These are phyloP conservation scores for Podila verticillata DNA, from an alignment of 192 early-diverging fungal species.

Conservation along the genomic window DNA sequence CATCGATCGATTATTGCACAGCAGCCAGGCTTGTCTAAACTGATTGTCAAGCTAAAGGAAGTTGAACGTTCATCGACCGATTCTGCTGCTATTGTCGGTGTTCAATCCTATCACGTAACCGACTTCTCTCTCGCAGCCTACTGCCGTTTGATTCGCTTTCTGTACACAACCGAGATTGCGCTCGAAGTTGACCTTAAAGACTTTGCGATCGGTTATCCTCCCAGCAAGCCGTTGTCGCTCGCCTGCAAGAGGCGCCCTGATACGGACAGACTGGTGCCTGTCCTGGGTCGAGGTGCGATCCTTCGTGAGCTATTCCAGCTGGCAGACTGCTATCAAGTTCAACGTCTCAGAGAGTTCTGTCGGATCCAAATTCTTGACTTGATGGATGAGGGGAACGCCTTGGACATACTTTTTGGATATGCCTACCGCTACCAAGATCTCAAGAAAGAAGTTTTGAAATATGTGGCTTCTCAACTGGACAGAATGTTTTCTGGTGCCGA, in stretches of 20 bases:
- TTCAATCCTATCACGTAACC: not conserved
- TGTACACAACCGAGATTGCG: not conserved
- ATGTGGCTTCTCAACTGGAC: no score
- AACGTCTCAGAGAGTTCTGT: no score
- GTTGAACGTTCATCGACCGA: not conserved
- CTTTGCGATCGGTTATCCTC: not conserved
- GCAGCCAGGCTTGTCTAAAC: not conserved
- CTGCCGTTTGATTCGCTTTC: not conserved
- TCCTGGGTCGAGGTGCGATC: no score
- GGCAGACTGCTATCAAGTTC: no score
- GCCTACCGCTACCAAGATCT: no score
- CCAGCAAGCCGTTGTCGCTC: not conserved
- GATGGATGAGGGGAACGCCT: no score
- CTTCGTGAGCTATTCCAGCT: not conserved
- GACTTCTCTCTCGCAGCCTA: not conserved
- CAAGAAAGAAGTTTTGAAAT: no score
- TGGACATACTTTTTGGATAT: no score
- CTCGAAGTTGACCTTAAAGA: not conserved
- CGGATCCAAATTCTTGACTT: no score
- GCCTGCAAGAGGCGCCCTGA: no score
- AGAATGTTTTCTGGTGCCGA: no score
- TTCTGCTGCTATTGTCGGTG: not conserved
- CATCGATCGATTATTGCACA: not conserved
- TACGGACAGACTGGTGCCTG: no score
- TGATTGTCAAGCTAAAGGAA: not conserved